These are phyloP conservation scores for Colletotrichum noveboracense DNA, from an alignment of 2,329 filamentous ascomycete species.

Conservation along the genomic window DNA sequence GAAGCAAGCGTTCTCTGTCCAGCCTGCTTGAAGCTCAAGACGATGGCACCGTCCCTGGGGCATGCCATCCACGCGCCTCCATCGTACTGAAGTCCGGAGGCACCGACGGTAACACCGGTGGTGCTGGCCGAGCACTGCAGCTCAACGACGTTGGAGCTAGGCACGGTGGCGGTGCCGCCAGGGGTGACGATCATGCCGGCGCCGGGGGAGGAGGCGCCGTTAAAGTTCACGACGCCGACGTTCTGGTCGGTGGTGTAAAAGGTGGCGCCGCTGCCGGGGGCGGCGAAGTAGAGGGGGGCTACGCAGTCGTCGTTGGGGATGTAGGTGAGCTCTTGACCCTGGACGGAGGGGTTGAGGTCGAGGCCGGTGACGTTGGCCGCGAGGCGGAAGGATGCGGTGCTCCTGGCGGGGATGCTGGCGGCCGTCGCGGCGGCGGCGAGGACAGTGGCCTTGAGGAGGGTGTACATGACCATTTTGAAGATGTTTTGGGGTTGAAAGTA, in stretches of 20 bases:
- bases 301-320: neutral
- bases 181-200: neutral
- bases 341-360: neutral
- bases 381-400: neutral
- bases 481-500: neutral
- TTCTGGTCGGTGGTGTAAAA: neutral
- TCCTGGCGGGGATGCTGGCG: neutral
- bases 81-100: neutral
- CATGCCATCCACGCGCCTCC: neutral
- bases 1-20: neutral
- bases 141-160: neutral
- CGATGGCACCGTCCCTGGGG: neutral
- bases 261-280: neutral
- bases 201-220: neutral
- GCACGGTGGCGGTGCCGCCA: neutral
- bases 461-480: neutral
- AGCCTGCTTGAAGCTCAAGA: neutral
- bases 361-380: neutral
- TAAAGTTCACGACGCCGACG: neutral
- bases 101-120: neutral
- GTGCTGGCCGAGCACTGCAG: neutral
- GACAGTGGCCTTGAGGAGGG: neutral
- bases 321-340: neutral
- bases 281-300: neutral
- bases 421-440: neutral